Evolutionary conservation across 2,329 filamentous ascomycete species (phyloP).

Genomic region (Neonectria sp.): DNA sequence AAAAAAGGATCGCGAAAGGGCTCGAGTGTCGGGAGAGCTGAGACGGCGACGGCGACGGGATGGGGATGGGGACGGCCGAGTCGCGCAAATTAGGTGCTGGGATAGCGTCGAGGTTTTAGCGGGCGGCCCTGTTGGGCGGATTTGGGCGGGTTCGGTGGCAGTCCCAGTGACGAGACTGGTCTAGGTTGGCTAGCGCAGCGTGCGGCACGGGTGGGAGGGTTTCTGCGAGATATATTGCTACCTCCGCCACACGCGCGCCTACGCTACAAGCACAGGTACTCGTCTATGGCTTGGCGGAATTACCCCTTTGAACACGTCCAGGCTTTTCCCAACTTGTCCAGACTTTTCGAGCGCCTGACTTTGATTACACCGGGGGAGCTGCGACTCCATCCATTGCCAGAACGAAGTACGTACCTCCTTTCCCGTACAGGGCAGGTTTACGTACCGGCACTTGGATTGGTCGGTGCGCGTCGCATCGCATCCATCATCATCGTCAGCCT

Average conservation of each 20-base stretch:
- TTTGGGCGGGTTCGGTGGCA: slow-evolving; percentile 41
- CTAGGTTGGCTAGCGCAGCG: slow-evolving; percentile 34
- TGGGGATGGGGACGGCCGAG: slow-evolving; percentile 31
- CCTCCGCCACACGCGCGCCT: not conserved
- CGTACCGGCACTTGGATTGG: slow-evolving; percentile 16
- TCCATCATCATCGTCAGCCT: not conserved
- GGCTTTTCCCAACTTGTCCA: slow-evolving; percentile 14
- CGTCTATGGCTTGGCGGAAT: slow-evolving; percentile 34
- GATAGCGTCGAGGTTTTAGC: slow-evolving; percentile 49
- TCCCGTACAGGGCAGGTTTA: slow-evolving; percentile 5
- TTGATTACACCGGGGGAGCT: slow-evolving; percentile 23
- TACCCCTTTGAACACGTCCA: slow-evolving; percentile 39
- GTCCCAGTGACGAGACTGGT: slow-evolving; percentile 24
- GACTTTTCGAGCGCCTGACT: slow-evolving; percentile 32
- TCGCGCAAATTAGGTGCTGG: slow-evolving; percentile 51
- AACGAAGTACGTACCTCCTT: slow-evolving; percentile 19
- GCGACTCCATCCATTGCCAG: not conserved
- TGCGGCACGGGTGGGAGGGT: slow-evolving; percentile 34
- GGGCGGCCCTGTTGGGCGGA: slow-evolving; percentile 45
- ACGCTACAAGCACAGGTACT: slow-evolving; percentile 1
- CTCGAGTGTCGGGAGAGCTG: slow-evolving; percentile 43
- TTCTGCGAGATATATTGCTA: slow-evolving; percentile 49
- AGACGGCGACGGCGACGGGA: slow-evolving; percentile 25
- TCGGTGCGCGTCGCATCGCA: not conserved
- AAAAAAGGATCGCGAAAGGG: slow-evolving; percentile 46